Base-by-base conservation (phyloP, 352 stramenopile genomes). In the Poterioochromonas sp. region DNA sequence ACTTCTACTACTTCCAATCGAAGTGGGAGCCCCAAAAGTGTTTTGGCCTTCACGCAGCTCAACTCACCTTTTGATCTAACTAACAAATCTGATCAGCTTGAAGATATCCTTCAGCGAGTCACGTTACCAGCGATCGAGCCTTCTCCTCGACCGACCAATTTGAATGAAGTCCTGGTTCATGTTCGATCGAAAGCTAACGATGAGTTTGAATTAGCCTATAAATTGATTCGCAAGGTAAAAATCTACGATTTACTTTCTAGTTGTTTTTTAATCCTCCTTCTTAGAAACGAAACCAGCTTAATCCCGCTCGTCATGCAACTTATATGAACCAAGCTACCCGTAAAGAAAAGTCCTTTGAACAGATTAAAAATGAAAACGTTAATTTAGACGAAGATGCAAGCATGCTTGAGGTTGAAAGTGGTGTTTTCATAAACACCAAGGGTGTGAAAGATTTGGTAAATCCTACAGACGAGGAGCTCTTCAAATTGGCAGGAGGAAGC, bases 321-420 rank as follows among this genome's bases (percentile, higher is more conserved):
- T 78, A 78, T 53, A 78, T 78, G 5, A 1, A 78, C 1, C 71
- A 78, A 37, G 35, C n/a, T 5, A 40, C 12, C 15, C 71, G 71
- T 37, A 63, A 65, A 22, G 41, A 40, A 49, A 40, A 47, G n/a
- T 65, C 54, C 3, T 39, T 65, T 11, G 54, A 41, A 44, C 62
- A 71, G 41, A 47, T 12, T 15, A 41, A 47, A 22, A 29, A 71
- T 26, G 62, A 40, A 41, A 44, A 44, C 15, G 34, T 29, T 5
- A 71, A 47, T 22, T 43, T 43, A 32, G 34, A 71, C 1, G 62
- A 22, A 47, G 2, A 71, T 43, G 15, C 32, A 15, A 22, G 1
- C 26, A 29, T 47, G 8, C 1, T 71, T 41, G 54, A 65, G 8
- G 26, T 35, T 32, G n/a, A 65, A 65, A 11, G 11, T 32, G 8